Base-by-base conservation (phyloP, 257 asterid genomes). In the Orobanche coerulescens region DNA sequence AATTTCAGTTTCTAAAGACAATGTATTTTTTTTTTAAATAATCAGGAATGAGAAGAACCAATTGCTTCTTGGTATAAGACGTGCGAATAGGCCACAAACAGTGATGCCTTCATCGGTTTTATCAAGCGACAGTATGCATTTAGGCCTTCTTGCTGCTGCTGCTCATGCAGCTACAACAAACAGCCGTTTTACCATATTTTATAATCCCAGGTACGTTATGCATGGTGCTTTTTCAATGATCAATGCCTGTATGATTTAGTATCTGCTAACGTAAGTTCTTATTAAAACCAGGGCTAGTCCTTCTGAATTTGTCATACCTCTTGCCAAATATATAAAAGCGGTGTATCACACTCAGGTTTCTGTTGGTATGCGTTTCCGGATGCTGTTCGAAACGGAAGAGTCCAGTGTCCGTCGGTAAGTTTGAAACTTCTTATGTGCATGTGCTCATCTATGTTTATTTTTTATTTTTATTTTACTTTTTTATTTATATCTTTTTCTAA, bases 81-180 rank as follows among this genome's bases (percentile, higher is more conserved):
- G 87, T 57, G 89, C 95, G 61, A 77, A 74, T 66, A 76, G 94
- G 43, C 79, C 86, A 18, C 95, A 84, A 75, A 79, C 94, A 0
- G 80, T 80, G 46, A 80, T 84, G 90, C 94, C 95, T 11, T 87
- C 94, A 1, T 82, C 95, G 1, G 94, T 87, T 65, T 56, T 87
- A 65, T 87, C 95, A 3, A 84, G 95, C 69, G 95, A 87, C 64
- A 87, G 95, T 60, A 87, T 87, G 95, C 95, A 87, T 79, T 71
- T 84, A 8, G 95, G 95, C 30, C 88, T 87, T 67, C 86, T 87
- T 54, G 95, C 95, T 56, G 90, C 95, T 54, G 95, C 95, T 33
- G 94, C 95, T 43, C 95, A 87, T 71, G 95, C 95, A 54, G 86
- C 94, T 22, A 71, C 90, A 14, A 87, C 94, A 13, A 75, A 78